These are phyloP conservation scores for Takakia lepidozioides DNA, from an alignment of 225 moss, liverwort and hornwort species.

Conservation along the genomic window DNA sequence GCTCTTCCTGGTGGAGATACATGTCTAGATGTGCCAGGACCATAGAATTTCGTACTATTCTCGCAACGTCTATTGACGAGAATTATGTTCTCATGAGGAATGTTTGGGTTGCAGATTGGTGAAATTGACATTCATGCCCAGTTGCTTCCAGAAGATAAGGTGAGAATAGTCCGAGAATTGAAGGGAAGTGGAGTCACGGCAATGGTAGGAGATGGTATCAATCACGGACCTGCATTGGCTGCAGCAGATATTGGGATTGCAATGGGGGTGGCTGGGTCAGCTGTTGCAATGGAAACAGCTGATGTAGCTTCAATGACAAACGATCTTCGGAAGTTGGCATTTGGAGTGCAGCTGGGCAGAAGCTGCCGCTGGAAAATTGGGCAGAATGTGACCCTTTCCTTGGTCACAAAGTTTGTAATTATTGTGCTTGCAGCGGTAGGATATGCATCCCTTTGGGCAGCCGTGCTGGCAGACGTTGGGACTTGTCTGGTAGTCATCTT, in stretches of 20 bases:
- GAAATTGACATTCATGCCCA: constrained; percentile 46
- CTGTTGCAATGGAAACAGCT: constrained; percentile 44
- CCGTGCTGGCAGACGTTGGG: constrained; percentile 39
- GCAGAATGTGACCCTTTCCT: constrained; percentile 34
- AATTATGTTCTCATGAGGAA: too few species aligned
- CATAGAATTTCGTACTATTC: too few species aligned
- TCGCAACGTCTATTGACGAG: too few species aligned
- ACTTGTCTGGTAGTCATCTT: constrained; percentile 50
- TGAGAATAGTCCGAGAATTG: constrained; percentile 30
- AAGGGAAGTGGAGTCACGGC: constrained; percentile 30
- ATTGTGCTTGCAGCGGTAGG: constrained; percentile 38
- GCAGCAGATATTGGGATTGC: constrained; percentile 41
- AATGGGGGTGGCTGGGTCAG: constrained; percentile 43
- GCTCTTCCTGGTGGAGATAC: too few species aligned
- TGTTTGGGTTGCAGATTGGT: constrained; percentile 49
- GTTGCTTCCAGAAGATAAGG: constrained; percentile 43
- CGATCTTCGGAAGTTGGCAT: constrained; percentile 39
- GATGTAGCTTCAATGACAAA: constrained; percentile 50
- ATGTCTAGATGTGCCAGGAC: too few species aligned
- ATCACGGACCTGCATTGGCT: constrained; percentile 36
- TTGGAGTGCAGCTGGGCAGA: constrained; percentile 25
- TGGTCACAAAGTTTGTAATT: constrained; percentile 40
- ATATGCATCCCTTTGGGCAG: constrained; percentile 40
- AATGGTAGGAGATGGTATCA: constrained; percentile 58
- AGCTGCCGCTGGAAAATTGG: constrained; percentile 39